These are phyloP conservation scores for Gynandropsis gynandra DNA, from an alignment of 345 rosid species.

Conservation along the genomic window DNA sequence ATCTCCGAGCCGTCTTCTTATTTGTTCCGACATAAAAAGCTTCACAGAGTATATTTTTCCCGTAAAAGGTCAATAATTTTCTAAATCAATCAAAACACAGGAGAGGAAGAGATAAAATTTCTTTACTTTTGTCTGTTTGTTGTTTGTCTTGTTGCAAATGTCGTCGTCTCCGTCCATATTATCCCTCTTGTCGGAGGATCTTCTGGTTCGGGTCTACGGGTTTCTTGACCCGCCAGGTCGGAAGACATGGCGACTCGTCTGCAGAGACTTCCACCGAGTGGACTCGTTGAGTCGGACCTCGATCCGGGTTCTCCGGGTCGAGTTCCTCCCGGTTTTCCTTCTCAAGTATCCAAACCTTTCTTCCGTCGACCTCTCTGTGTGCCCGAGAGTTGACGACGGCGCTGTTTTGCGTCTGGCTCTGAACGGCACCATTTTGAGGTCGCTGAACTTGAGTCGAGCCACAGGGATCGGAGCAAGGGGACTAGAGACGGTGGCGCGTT, in stretches of 20 bases:
- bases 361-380: constrained; percentile 69
- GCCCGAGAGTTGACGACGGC: constrained; percentile 65
- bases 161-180: constrained; percentile 28
- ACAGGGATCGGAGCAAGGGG: constrained; percentile 56
- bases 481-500: constrained; percentile 45
- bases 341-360: constrained; percentile 37
- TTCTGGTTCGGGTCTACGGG: constrained; percentile 47
- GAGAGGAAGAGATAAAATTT: neutral
- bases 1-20: constrained; percentile 70
- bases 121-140: neutral
- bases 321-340: constrained; percentile 51
- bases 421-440: constrained; percentile 29
- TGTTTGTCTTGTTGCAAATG: constrained; percentile 20
- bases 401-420: constrained; percentile 37
- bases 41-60: neutral
- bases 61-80: neutral
- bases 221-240: constrained; percentile 39
- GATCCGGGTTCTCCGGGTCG: constrained; percentile 61
- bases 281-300: constrained; percentile 47
- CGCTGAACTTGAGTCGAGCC: constrained; percentile 53
- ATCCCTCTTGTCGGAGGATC: constrained; percentile 60
- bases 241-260: constrained; percentile 66
- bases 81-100: neutral
- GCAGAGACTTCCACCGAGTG: constrained; percentile 60
- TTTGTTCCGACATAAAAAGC: constrained; percentile 61